Conservation (phyloP, 2,329 filamentous ascomycete species). For the Hirsutella rhossiliensis region DNA sequence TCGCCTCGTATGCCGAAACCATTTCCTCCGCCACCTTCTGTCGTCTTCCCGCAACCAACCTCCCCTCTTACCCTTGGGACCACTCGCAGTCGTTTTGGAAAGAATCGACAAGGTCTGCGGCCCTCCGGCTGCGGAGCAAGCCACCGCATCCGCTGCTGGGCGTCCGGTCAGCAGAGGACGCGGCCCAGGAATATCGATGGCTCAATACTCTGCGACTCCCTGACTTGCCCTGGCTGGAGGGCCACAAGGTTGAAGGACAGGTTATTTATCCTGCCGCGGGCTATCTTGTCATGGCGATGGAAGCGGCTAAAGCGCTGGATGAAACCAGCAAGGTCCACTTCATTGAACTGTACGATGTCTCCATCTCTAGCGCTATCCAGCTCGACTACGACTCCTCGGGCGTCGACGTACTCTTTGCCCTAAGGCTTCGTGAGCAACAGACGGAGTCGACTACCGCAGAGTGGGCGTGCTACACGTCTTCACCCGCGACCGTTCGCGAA, state of each 20-base stretch:
- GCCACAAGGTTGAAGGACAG: conserved; percentile 9
- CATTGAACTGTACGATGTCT: background rate
- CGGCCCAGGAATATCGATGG: conserved; percentile 6
- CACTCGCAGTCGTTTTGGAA: conserved; percentile 18
- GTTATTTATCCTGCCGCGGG: conserved; percentile 23
- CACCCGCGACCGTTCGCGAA: background rate
- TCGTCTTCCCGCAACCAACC: background rate
- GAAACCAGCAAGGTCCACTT: background rate
- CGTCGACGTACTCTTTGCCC: background rate
- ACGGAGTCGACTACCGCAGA: background rate
- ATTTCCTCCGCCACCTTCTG: background rate
- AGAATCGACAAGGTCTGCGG: conserved; percentile 4
- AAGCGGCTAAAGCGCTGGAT: background rate
- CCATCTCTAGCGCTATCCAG: background rate
- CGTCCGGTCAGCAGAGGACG: background rate
- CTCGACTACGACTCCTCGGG: background rate
- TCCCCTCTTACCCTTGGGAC: conserved; percentile 29
- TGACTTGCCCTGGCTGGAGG: conserved; percentile 18
- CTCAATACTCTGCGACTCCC: conserved; percentile 8
- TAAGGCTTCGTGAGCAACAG: background rate
- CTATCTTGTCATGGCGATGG: conserved; percentile 20
- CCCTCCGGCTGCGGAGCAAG: conserved; percentile 2
- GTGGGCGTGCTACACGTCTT: background rate
- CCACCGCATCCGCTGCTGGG: conserved; percentile 14
- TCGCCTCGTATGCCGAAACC: background rate